Percentiles rank a stretch among this genome's conserved stretches.
phyloP scores from a whole-genome alignment of 202 grass and related monocot genomes.

The Elaeis oleifera region DNA sequence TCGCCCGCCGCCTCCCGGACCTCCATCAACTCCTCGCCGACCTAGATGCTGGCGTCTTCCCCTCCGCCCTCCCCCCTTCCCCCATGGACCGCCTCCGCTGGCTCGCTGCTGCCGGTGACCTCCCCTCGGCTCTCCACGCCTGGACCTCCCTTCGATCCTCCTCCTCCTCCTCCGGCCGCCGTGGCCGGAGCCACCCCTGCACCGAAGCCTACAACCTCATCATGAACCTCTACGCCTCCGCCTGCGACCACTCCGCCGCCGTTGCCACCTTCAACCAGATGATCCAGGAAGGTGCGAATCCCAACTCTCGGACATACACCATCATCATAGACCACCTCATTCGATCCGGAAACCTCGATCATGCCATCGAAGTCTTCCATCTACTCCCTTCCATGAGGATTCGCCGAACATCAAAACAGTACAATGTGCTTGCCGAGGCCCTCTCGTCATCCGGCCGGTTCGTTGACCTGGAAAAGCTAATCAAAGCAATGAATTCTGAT shows the following conservation, averaged over 20 bases:
- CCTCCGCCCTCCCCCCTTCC: slow-evolving; percentile 12
- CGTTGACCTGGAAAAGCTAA: slow-evolving; percentile 40
- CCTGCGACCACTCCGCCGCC: slow-evolving; percentile 35
- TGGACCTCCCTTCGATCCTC: slow-evolving; percentile 15
- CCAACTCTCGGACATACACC: slow-evolving; percentile 71
- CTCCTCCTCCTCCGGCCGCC: neutral
- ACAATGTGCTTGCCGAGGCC: slow-evolving; percentile 60
- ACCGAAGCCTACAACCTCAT: slow-evolving; percentile 66
- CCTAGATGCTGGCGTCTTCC: slow-evolving; percentile 8
- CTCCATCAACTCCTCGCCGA: slow-evolving; percentile 26
- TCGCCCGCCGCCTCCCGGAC: slow-evolving; percentile 61
- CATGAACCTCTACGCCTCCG: slow-evolving; percentile 44
- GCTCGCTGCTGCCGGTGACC: slow-evolving; percentile 15
- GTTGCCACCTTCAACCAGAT: slow-evolving; percentile 52
- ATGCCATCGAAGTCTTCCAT: slow-evolving; percentile 53
- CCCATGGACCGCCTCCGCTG: slow-evolving; percentile 16
- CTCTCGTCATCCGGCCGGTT: slow-evolving; percentile 32
- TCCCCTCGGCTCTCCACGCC: slow-evolving; percentile 27
- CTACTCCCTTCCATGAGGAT: slow-evolving; percentile 53
- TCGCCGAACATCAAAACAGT: slow-evolving; percentile 51
- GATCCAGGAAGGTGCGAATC: slow-evolving; percentile 59
- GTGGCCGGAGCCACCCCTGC: slow-evolving; percentile 24
- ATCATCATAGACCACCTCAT: slow-evolving; percentile 56
- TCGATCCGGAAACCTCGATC: slow-evolving; percentile 36
- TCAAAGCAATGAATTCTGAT: slow-evolving; percentile 62